phyloP scores from a whole-genome alignment of 2,329 filamentous ascomycete genomes.

The Anisogramma anomala region DNA sequence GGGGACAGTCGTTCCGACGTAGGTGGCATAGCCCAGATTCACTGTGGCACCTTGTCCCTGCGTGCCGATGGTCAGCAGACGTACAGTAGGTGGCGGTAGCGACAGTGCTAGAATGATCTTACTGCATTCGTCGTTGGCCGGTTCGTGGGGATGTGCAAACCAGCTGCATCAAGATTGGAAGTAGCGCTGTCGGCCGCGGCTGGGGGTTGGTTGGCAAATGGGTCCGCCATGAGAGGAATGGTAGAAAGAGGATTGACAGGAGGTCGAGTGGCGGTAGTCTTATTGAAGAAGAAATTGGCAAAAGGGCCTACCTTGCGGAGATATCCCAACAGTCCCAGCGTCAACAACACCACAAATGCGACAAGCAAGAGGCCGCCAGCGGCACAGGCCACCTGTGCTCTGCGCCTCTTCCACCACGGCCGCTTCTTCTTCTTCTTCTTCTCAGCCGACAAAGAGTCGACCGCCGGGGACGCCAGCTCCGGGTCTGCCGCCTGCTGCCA shows the following conservation, averaged over 20 bases:
- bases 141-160: conserved; percentile 1
- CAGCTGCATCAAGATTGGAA: neutral
- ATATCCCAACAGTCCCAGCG: conserved; percentile 13
- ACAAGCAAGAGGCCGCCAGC: conserved; percentile 7
- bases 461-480: neutral
- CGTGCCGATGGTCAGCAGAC: conserved; percentile 5
- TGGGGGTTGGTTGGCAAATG: neutral
- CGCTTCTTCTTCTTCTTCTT: neutral
- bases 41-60: conserved; percentile 9
- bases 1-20: conserved; percentile 7
- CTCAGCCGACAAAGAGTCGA: neutral
- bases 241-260: conserved; percentile 8
- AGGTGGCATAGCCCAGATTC: conserved; percentile 13
- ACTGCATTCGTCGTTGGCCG: conserved; percentile 4
- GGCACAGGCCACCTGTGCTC: conserved; percentile 3
- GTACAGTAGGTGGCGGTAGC: too few relatives aligned
- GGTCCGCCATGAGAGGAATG: conserved; percentile 5
- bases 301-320: conserved; percentile 12
- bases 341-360: conserved; percentile 11
- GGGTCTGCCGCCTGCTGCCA: conserved; percentile 1
- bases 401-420: conserved; percentile 13
- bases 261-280: neutral
- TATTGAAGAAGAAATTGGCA: conserved; percentile 2
- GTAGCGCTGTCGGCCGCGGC: neutral
- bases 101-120: neutral